Evolutionary conservation across 78 protist species (phyloP).

Genomic region (Isochrysis galbana): DNA sequence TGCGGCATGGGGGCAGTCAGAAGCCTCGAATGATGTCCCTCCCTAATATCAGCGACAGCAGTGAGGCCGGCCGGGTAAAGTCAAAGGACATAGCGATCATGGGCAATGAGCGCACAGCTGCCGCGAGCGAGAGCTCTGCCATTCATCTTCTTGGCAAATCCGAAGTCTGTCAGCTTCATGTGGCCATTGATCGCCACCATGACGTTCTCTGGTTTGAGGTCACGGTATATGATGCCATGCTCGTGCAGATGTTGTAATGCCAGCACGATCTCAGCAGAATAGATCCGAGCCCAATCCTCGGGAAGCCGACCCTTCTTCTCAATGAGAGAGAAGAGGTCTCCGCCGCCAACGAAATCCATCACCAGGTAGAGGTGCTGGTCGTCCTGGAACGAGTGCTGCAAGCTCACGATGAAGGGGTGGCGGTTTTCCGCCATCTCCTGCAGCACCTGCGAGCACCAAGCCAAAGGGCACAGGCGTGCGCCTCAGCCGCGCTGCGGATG

Average conservation of each 20-base stretch:
- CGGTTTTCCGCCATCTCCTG: neutral
- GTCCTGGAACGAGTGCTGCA: neutral
- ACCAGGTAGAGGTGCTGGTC: neutral
- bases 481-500: no score
- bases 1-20: no score
- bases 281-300: neutral
- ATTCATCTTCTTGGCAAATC: neutral
- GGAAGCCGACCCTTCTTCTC: neutral
- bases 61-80: no score
- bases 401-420: neutral
- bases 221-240: neutral
- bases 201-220: slow-evolving; percentile 22
- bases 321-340: neutral
- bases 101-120: no score
- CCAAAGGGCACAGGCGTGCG: no score
- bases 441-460: no score
- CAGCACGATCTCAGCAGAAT: neutral
- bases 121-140: neutral
- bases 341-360: neutral
- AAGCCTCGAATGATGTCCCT: no score
- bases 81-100: no score
- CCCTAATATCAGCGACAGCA: no score
- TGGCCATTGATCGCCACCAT: neutral
- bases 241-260: neutral
- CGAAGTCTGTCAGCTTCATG: neutral